These are phyloP conservation scores for Phoenix dactylifera DNA, from an alignment of 176 grass and related monocot species.

Conservation along the genomic window DNA sequence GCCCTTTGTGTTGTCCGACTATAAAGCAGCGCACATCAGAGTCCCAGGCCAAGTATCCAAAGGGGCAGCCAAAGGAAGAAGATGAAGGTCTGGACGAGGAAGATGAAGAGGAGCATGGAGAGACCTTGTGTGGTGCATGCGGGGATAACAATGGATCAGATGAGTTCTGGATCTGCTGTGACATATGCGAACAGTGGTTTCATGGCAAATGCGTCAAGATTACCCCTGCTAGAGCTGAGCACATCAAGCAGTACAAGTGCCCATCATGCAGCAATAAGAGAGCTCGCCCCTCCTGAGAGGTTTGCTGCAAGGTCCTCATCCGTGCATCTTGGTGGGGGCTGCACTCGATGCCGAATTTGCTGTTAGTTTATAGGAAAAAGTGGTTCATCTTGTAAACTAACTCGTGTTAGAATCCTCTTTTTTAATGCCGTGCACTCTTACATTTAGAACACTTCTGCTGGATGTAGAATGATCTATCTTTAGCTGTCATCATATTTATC, in stretches of 20 bases:
- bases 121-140: conserved; percentile 74
- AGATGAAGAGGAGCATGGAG: conserved; percentile 49
- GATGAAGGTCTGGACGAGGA: conserved; percentile 23
- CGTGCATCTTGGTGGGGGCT: too few relatives aligned
- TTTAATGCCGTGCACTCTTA: too few relatives aligned
- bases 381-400: too few relatives aligned
- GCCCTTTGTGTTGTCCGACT: neutral
- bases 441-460: too few relatives aligned
- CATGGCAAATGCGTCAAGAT: conserved; percentile 96
- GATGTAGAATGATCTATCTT: too few relatives aligned
- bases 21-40: conserved; percentile 41
- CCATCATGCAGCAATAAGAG: conserved; percentile 75
- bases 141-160: conserved; percentile 77
- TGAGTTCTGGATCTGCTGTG: conserved; percentile 98
- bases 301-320: too few relatives aligned
- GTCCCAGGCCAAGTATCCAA: conserved; percentile 32
- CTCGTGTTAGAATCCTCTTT: too few relatives aligned
- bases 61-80: conserved; percentile 41
- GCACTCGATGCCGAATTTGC: too few relatives aligned
- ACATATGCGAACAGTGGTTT: conserved; percentile 97
- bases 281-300: conserved; percentile 37
- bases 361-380: too few relatives aligned
- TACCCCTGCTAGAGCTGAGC: conserved; percentile 86
- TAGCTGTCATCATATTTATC: too few relatives aligned
- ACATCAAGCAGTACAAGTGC: conserved; percentile 99